Evolutionary conservation across 148 eudicot genomes (phyloP).

Genomic region (Polygonum aviculare): DNA sequence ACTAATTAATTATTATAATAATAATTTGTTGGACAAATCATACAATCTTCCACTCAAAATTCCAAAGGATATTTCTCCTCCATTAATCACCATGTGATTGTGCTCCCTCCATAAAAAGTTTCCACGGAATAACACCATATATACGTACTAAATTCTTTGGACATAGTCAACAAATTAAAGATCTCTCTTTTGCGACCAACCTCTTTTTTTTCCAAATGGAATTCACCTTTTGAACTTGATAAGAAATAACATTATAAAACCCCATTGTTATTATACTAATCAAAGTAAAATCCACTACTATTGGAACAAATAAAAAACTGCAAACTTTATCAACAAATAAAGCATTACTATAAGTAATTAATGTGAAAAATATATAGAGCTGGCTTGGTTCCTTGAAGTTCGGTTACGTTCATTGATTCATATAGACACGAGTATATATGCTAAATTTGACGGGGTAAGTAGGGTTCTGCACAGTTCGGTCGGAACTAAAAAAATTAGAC

Average conservation of each 20-base stretch:
- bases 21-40: background rate
- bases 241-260: background rate
- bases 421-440: no score
- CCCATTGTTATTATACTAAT: no score
- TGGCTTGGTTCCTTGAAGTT: no score
- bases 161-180: background rate
- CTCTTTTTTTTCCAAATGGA: background rate
- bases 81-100: background rate
- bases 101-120: slow-evolving; percentile 8
- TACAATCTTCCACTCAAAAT: background rate
- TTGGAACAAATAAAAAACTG: background rate
- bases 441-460: no score
- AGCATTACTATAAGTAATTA: background rate
- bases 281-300: background rate
- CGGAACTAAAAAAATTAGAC: no score
- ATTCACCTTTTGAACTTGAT: background rate
- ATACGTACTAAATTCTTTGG: background rate
- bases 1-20: no score
- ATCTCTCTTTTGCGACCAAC: slow-evolving; percentile 3
- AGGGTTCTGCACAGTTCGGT: no score
- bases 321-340: background rate
- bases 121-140: background rate
- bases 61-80: slow-evolving; percentile 1
- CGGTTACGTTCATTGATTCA: no score
- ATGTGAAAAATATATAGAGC: no score